A percentile compares a stretch with the other conserved stretches of the same genome.
phyloP scores from a whole-genome alignment of 805 yeast species.

The Kodamaea hsintzibuensis region DNA sequence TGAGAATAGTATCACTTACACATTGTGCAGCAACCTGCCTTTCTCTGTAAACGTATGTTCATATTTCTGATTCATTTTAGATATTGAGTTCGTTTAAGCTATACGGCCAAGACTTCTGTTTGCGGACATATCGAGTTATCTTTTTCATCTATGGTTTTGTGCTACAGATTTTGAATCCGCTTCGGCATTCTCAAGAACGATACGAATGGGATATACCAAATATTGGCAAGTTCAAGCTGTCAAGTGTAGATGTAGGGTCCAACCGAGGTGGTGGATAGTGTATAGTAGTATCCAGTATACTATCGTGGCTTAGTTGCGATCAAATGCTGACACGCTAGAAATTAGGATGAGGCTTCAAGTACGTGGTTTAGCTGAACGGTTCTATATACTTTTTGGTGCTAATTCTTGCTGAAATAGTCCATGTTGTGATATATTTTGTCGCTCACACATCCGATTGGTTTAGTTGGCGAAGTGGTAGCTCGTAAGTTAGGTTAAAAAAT shows the following conservation, averaged over 20 bases:
- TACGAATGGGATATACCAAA: too few species aligned
- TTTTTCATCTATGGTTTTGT: neutral
- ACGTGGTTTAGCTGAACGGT: neutral
- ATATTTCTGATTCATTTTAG: too few species aligned
- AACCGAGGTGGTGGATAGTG: too few species aligned
- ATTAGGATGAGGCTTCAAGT: neutral
- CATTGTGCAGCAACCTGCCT: too few species aligned
- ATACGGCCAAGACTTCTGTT: neutral
- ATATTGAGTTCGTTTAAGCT: too few species aligned
- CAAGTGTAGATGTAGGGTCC: constrained; percentile 44
- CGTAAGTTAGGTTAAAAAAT: too few species aligned
- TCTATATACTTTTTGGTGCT: neutral
- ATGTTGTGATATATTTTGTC: neutral
- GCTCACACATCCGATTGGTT: neutral
- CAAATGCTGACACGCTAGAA: too few species aligned
- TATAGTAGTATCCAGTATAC: too few species aligned
- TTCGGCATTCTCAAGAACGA: neutral
- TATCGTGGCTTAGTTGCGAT: neutral
- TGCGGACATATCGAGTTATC: neutral
- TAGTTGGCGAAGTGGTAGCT: neutral
- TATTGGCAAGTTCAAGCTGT: constrained; percentile 28
- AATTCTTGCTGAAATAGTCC: neutral
- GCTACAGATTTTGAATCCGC: neutral
- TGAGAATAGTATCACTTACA: too few species aligned
- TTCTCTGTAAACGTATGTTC: too few species aligned